A percentile compares a stretch with the other conserved stretches of the same genome.
Evolutionary conservation across 495 filamentous ascomycete species (phyloP).

Genomic region (Aspergillus asperescens): DNA sequence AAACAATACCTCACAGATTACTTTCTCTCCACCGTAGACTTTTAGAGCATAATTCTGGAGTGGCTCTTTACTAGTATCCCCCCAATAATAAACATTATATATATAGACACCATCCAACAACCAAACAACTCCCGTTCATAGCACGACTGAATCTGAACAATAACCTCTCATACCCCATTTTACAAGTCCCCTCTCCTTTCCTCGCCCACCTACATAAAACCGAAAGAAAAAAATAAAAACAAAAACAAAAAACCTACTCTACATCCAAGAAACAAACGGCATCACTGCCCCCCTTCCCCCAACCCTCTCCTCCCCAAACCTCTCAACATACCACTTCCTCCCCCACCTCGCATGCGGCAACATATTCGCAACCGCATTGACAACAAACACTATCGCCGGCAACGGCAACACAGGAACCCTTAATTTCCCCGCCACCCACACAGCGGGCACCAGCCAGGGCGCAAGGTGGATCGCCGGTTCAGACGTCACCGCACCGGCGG

Average conservation of each 20-base stretch:
- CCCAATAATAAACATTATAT: too few relatives aligned
- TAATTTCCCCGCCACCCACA: constrained; percentile 30
- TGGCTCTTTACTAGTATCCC: too few relatives aligned
- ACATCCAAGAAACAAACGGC: constrained; percentile 57
- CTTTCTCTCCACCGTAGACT: not conserved
- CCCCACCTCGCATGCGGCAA: constrained; percentile 80
- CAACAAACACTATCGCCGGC: constrained; percentile 72
- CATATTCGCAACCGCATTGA: constrained; percentile 89
- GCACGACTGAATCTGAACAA: too few relatives aligned
- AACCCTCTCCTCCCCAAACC: constrained; percentile 76
- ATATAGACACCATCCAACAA: not conserved
- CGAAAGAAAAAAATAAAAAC: not conserved
- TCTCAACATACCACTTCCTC: constrained; percentile 79
- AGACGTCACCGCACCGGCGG: not conserved
- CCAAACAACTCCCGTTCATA: not conserved
- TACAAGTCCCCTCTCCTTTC: too few relatives aligned
- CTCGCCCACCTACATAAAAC: too few relatives aligned
- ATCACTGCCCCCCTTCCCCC: constrained; percentile 73
- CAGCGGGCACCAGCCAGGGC: constrained; percentile 55
- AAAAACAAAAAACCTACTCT: not conserved
- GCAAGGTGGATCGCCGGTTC: constrained; percentile 22
- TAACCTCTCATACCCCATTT: too few relatives aligned
- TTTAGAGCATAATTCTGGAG: too few relatives aligned
- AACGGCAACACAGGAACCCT: constrained; percentile 32
- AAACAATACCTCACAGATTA: constrained; percentile 2